These are phyloP conservation scores for Podospora comata DNA, from an alignment of 495 filamentous ascomycete genomes.

Conservation along the genomic window DNA sequence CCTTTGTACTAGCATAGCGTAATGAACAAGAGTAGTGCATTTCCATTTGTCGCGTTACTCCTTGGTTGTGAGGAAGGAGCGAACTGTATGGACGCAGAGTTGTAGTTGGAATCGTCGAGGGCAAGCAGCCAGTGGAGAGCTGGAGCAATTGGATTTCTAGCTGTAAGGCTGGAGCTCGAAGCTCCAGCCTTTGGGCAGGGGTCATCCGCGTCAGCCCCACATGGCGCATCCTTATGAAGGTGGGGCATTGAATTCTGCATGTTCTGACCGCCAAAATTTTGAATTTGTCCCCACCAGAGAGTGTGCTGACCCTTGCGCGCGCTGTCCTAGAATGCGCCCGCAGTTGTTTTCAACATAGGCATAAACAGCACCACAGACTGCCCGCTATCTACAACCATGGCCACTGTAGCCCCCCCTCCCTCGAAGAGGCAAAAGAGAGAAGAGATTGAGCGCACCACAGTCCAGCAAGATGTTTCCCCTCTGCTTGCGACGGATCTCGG, in stretches of 20 bases:
- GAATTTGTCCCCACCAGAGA: neutral
- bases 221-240: neutral
- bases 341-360: neutral
- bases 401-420: slow-evolving; percentile 83
- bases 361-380: neutral
- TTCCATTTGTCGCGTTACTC: neutral
- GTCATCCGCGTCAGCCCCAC: neutral
- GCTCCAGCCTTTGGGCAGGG: neutral
- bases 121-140: neutral
- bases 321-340: neutral
- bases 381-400: slow-evolving; percentile 54
- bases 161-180: neutral
- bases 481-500: slow-evolving; percentile 67
- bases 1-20: neutral
- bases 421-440: slow-evolving; percentile 85
- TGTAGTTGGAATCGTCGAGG: neutral
- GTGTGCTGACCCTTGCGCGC: neutral
- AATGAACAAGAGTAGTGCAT: neutral
- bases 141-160: neutral
- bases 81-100: neutral
- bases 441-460: slow-evolving; percentile 63
- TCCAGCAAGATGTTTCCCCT: slow-evolving; percentile 73
- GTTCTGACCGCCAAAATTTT: slow-evolving; percentile 34
- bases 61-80: neutral
- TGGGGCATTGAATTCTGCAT: slow-evolving; percentile 25